phyloP scores from a whole-genome alignment of 352 stramenopile species.

The Blastocystis hominis region DNA sequence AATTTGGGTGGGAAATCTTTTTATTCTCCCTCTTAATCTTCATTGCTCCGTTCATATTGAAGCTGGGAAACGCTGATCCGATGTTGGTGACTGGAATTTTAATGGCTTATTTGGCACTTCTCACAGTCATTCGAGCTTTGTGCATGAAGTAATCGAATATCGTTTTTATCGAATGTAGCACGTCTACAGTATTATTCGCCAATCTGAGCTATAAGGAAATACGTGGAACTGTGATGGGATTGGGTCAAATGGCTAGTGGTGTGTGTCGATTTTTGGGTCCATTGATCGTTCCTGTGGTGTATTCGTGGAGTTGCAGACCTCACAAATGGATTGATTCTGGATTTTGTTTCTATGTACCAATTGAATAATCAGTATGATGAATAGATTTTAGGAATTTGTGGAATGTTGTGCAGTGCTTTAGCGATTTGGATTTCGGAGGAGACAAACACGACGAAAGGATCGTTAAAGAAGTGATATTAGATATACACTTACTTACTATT shows the following conservation, averaged over 20 bases:
- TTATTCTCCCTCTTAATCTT: neutral
- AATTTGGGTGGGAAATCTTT: neutral
- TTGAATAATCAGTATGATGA: neutral
- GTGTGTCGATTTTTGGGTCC: conserved; percentile 1
- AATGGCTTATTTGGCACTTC: neutral
- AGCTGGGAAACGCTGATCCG: neutral
- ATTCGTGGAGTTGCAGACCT: conserved; percentile 28
- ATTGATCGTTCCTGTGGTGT: conserved; percentile 3
- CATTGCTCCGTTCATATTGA: neutral
- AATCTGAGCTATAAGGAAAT: conserved; percentile 44
- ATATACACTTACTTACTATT: too few species aligned
- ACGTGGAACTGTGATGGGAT: conserved; percentile 1
- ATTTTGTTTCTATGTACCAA: neutral
- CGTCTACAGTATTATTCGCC: neutral
- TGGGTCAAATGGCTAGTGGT: neutral
- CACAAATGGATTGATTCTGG: neutral
- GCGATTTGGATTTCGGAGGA: neutral
- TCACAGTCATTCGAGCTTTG: neutral
- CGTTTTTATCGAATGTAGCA: neutral
- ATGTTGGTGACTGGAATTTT: neutral
- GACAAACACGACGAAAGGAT: neutral
- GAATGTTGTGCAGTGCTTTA: neutral
- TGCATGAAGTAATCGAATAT: neutral
- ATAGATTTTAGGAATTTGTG: neutral
- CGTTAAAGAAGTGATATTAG: neutral